Base-by-base conservation (phyloP, 2,329 filamentous ascomycete genomes). In the Colletotrichum eleusines region DNA sequence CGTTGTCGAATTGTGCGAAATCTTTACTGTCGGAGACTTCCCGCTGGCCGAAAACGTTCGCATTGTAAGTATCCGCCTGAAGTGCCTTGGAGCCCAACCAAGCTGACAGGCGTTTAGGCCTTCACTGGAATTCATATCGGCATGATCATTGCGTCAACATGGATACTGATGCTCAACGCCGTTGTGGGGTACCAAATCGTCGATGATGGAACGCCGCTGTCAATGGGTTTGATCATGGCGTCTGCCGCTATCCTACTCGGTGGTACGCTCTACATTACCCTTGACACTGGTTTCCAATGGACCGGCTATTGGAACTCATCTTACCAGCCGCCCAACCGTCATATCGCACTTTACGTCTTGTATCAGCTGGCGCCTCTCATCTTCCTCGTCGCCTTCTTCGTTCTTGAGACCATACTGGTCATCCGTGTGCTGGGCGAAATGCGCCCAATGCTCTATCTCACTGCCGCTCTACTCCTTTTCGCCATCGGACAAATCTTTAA, bases 401-500 rank as follows among this genome's bases (percentile, higher is more conserved):
- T 94, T 28, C 87, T 98, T 50, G 95, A 98, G 80, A 82, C 91
- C 0, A 86, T 96, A 71, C 87, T 99, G 50, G 96, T 99, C 35
- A 83, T 98, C 40, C 88, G 91, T 72, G 88, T 99, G 9, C 89
- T 99, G 1, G 94, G 94, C 69, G 96, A 99, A 83, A 88, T 88
- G 73, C 91, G 93, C 72, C 96, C 96, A n/a, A 95, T 99, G 94
- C 87, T 96, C 71, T 98, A 96, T 79, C 88, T 98, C 26, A 81
- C 85, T 2, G 87, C 84, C 1, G 94, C 95, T 0, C 91, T 87
- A 2, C 76, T 98, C 2, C 86, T 97, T 20, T 99, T 99, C 79
- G 94, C 94, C 33, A 88, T 97, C 69, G 95, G 94, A 23, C 96
- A 99, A 79, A 88, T 99, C 74, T 99, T 99, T 88, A 94, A 97